Percentiles rank a stretch among this genome's conserved stretches.
phyloP scores from a whole-genome alignment of 2,329 filamentous ascomycete genomes.

The Fusarium sp. region DNA sequence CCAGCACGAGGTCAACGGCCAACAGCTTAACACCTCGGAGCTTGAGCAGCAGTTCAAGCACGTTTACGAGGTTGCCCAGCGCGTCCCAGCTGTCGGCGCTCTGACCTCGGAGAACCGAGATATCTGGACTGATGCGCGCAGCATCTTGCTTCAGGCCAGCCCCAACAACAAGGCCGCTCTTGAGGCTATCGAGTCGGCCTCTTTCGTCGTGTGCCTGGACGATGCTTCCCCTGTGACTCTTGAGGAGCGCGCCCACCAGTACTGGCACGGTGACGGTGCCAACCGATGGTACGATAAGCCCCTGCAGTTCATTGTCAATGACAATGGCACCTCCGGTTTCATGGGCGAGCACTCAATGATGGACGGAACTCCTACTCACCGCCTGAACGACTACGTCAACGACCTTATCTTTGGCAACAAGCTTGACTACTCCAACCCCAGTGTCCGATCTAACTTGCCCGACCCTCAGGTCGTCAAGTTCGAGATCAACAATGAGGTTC shows the following conservation, averaged over 20 bases:
- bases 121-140: constrained; percentile 87
- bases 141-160: constrained; percentile 79
- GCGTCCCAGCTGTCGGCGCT: constrained; percentile 80
- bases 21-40: constrained; percentile 89
- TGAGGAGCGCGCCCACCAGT: constrained; percentile 93
- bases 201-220: constrained; percentile 94
- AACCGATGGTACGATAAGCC: constrained; percentile 99
- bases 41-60: constrained; percentile 89
- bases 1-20: constrained; percentile 80
- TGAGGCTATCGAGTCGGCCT: constrained; percentile 85
- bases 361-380: constrained; percentile 98
- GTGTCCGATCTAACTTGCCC: constrained; percentile 83
- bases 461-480: constrained; percentile 85
- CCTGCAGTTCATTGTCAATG: constrained; percentile 96
- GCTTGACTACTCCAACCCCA: constrained; percentile 85
- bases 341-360: constrained; percentile 99
- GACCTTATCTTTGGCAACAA: constrained; percentile 94
- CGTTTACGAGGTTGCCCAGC: constrained; percentile 82
- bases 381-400: constrained; percentile 95
- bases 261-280: constrained; percentile 97
- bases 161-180: constrained; percentile 82
- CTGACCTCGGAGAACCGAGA: constrained; percentile 95
- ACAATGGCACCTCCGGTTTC: constrained; percentile 97
- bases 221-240: constrained; percentile 91
- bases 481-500: constrained; percentile 78